Base-by-base conservation (phyloP, 805 yeast genomes). In the Metschnikowia lachancei region DNA sequence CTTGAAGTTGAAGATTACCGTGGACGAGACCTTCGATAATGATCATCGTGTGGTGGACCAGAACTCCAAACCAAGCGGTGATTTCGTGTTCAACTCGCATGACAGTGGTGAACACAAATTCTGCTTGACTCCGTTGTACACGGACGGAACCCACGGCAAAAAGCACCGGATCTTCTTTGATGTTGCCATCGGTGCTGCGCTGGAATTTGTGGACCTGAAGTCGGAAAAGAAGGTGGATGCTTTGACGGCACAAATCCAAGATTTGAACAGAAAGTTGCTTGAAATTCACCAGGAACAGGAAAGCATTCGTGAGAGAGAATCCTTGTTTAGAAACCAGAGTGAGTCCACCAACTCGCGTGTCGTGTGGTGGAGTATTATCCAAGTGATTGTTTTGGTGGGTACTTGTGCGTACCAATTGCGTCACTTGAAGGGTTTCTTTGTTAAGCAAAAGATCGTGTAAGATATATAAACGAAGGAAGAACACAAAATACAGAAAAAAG, bases 81-180 rank as follows among this genome's bases (percentile, higher is more conserved):
- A 83, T 51, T 86, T 88, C 65, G 76, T 90, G 26, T 90, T 87
- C 72, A 84, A 91, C 11, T 86, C 97, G 1, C 69, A 81, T 38
- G 96, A 86, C 44, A 72, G 84, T 10, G 97, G 97, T 32, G 95
- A 87, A 63, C 97, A 90, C 72, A 76, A 77, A 58, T 76, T 91
- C 57, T 90, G 97, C 68, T 70, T 90, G 56, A 69, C 67, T 18
- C 81, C 82, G 22, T 56, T 65, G 16, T 64, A 82, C 81, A 34
- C 82, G 82, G 88, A 86, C 44, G 85, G 90, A 82, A 74, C 86
- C 58, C 73, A 79, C 49, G 78, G 78, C 58, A 72, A 74, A 50
- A 68, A 67, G 49, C 83, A 88, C 56, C 79, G 94, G 63, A 75
- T 92, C 40, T 81, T 81, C 62, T 74, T 90, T 45, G 95, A 87